Evolutionary conservation across 2,329 filamentous ascomycete species (phyloP).

Genomic region (Pyrenophora seminiperda): DNA sequence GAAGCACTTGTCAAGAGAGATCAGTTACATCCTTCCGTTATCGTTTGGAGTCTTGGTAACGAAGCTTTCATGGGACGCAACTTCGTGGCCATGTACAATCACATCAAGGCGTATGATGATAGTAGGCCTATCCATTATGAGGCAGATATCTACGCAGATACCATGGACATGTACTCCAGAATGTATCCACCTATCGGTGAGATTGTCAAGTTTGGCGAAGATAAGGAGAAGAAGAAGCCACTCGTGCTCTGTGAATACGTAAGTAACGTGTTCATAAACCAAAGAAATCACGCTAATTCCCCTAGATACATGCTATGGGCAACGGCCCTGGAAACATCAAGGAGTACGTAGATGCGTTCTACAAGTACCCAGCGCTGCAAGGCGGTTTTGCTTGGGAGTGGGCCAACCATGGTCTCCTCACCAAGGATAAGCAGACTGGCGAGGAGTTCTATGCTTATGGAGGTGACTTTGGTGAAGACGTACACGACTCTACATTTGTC

Average conservation of each 20-base stretch:
- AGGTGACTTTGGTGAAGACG: conserved; percentile 51
- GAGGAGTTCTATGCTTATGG: conserved; percentile 52
- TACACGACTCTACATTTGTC: conserved; percentile 52
- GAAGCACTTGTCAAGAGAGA: conserved; percentile 68
- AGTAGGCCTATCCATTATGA: conserved; percentile 70
- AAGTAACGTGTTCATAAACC: conserved; percentile 1
- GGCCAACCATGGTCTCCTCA: conserved; percentile 53
- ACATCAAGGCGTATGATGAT: conserved; percentile 62
- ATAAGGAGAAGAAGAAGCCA: conserved; percentile 55
- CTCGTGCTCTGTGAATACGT: conserved; percentile 62
- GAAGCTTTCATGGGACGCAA: conserved; percentile 75
- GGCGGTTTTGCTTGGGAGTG: conserved; percentile 62
- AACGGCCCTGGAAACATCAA: conserved; percentile 73
- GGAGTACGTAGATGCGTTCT: conserved; percentile 70
- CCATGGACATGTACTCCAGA: conserved; percentile 68
- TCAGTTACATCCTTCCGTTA: conserved; percentile 72
- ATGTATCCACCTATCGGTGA: conserved; percentile 67
- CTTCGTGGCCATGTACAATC: conserved; percentile 70
- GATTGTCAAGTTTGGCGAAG: conserved; percentile 55
- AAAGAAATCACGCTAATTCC: background rate
- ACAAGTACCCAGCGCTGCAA: conserved; percentile 64
- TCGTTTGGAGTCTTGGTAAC: conserved; percentile 76
- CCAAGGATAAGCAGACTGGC: conserved; percentile 46
- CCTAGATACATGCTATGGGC: conserved; percentile 67
- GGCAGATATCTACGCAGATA: conserved; percentile 63